Percentiles rank a stretch among this genome's conserved stretches.
Evolutionary conservation across 2,329 filamentous ascomycete genomes (phyloP).

Genomic region (Fonsecaea pedrosoi): DNA sequence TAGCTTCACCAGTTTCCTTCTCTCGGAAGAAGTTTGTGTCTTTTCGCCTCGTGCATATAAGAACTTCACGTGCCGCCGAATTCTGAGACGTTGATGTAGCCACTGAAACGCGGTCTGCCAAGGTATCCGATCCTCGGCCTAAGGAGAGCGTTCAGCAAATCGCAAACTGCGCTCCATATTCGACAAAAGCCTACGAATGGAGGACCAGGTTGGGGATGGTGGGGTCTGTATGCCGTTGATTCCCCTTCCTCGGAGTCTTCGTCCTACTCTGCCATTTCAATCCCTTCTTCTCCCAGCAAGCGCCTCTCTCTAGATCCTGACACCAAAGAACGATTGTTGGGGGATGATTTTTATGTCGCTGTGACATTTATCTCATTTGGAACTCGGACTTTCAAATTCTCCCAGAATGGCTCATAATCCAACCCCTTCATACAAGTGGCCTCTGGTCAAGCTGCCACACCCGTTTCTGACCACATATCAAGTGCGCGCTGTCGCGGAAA

Average conservation of each 20-base stretch:
- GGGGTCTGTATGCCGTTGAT: not conserved
- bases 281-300: not conserved
- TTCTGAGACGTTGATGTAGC: not conserved
- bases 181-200: not conserved
- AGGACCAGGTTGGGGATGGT: not conserved
- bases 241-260: not conserved
- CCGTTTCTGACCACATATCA: conserved; percentile 55
- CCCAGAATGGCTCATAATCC: conserved; percentile 7
- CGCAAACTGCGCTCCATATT: not conserved
- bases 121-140: not conserved
- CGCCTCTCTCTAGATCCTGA: not conserved
- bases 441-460: conserved; percentile 55
- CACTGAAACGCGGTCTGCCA: not conserved
- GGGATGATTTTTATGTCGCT: not conserved
- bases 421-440: conserved; percentile 40
- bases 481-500: conserved; percentile 44
- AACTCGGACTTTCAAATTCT: not conserved
- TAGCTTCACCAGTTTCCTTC: conserved; percentile 9
- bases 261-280: not conserved
- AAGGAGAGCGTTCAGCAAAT: not conserved
- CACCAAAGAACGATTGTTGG: not conserved
- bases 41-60: not conserved
- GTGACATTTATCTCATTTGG: not conserved
- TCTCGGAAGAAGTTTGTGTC: conserved; percentile 1
- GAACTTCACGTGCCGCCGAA: conserved; percentile 5